phyloP scores from a whole-genome alignment of 2,329 filamentous ascomycete species.

The Pseudocercospora cruenta region DNA sequence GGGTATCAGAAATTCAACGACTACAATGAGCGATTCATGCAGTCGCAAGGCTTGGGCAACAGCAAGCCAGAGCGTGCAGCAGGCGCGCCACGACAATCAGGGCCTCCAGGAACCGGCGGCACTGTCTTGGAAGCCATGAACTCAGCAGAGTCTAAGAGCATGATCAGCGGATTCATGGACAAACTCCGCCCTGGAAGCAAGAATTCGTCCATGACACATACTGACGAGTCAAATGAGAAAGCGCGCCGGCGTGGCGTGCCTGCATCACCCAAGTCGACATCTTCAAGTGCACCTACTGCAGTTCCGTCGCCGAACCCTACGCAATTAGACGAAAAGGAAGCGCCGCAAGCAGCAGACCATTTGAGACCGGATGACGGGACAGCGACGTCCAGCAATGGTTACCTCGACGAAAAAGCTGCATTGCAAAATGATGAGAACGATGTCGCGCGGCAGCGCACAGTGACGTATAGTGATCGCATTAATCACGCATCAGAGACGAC shows the following conservation, averaged over 20 bases:
- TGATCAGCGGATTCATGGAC: slow-evolving; percentile 38
- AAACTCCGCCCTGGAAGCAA: slow-evolving; percentile 40
- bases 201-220: slow-evolving; percentile 25
- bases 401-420: slow-evolving; percentile 40
- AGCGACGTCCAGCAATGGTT: neutral
- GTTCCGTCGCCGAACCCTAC: slow-evolving; percentile 33
- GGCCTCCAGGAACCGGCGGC: slow-evolving; percentile 50
- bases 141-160: slow-evolving; percentile 16
- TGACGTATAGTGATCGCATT: slow-evolving; percentile 38
- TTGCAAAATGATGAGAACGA: slow-evolving; percentile 36
- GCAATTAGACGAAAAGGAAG: slow-evolving; percentile 35
- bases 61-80: slow-evolving; percentile 56
- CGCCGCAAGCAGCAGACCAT: slow-evolving; percentile 12
- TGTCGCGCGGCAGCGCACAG: slow-evolving; percentile 37
- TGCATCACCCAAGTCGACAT: slow-evolving; percentile 29
- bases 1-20: slow-evolving; percentile 84
- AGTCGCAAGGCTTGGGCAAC: slow-evolving; percentile 60
- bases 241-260: slow-evolving; percentile 19
- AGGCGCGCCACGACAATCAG: slow-evolving; percentile 52
- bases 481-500: slow-evolving; percentile 36
- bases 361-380: neutral
- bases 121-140: slow-evolving; percentile 23
- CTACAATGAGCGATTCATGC: slow-evolving; percentile 77
- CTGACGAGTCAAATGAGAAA: slow-evolving; percentile 35
- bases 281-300: slow-evolving; percentile 34